phyloP scores from a whole-genome alignment of 306 rosid genomes.

The Mucuna pruriens region DNA sequence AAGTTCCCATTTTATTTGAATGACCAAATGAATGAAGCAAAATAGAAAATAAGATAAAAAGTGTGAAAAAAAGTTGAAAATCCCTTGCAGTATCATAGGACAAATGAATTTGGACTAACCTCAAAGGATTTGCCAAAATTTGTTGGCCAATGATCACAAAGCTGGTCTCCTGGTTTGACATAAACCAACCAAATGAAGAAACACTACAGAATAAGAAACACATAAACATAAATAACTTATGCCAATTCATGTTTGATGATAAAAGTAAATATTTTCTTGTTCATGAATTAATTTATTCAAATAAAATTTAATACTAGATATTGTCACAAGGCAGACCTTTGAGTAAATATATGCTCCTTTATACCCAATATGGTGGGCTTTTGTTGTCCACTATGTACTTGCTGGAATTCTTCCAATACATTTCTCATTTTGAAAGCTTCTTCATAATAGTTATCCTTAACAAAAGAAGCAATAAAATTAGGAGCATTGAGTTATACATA shows the following conservation, averaged over 20 bases:
- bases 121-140: slow-evolving; percentile 91
- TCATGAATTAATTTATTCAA: slow-evolving; percentile 31
- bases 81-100: neutral
- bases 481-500: slow-evolving; percentile 4
- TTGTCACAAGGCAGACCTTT: slow-evolving; percentile 67
- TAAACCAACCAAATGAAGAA: slow-evolving; percentile 98
- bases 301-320: slow-evolving; percentile 18
- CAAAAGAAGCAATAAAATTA: neutral
- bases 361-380: slow-evolving; percentile 93
- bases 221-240: slow-evolving; percentile 27
- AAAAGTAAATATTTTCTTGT: neutral
- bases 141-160: slow-evolving; percentile 97
- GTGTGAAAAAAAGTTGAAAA: slow-evolving; percentile 12
- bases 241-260: slow-evolving; percentile 8
- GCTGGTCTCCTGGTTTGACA: slow-evolving; percentile 98
- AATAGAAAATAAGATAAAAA: neutral
- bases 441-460: slow-evolving; percentile 90
- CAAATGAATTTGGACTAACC: slow-evolving; percentile 55
- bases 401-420: slow-evolving; percentile 77
- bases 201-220: slow-evolving; percentile 69
- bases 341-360: slow-evolving; percentile 96
- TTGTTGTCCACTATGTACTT: slow-evolving; percentile 54
- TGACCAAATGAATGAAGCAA: slow-evolving; percentile 1
- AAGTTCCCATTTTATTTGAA: neutral
- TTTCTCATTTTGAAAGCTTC: slow-evolving; percentile 99